Evolutionary conservation across 495 filamentous ascomycete species (phyloP), one percentile per base, ranked within the genome.

Genomic region (Alectoria sarmentosa): DNA sequence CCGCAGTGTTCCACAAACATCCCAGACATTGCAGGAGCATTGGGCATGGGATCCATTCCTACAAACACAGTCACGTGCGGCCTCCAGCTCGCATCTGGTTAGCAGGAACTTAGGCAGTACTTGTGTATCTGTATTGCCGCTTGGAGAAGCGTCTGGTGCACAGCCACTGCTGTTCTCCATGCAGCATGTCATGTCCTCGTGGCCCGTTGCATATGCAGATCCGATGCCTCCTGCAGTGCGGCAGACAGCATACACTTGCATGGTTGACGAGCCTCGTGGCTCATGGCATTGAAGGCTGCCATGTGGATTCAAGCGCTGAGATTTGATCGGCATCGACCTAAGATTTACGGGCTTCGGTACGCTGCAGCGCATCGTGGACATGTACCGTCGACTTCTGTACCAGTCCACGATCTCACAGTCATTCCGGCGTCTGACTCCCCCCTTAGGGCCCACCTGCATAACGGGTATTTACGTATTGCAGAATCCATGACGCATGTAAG

Each of bases 251-350:
- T 39, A 30, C 15, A 28, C 32, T 4, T 60, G 41, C 34, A 54
- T 48, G 15, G 34, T 37, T 65, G 23, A 26, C 39, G 15, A 28
- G n/a, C 56, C 55, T 65, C 57, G 63, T 65, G 63, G 57, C 34
- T 41, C 63, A 37, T 65, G 44, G 63, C 63, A 65, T 65, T 60
- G 57, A 60, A 65, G 41, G 58, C 56, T 58, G 56, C 63, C 63
- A 65, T 60, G 56, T 60, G 42, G 54, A 54, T 26, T 62, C 23
- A 38, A 49, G 60, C 60, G 15, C 52, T 36, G 32, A 54, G 4
- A 54, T 23, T 49, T n/a, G 56, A 60, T 60, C 56, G 57, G 34
- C 63, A 60, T 52, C 34, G 30, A 58, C 30, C 62, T 59, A 60
- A 65, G 39, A 1, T 32, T 49, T 46, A 13, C 39, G 32, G 28